Percentiles rank a stretch among this genome's conserved stretches.
Conservation (phyloP, 495 filamentous ascomycete genomes). For the Daldinia concentrica region DNA sequence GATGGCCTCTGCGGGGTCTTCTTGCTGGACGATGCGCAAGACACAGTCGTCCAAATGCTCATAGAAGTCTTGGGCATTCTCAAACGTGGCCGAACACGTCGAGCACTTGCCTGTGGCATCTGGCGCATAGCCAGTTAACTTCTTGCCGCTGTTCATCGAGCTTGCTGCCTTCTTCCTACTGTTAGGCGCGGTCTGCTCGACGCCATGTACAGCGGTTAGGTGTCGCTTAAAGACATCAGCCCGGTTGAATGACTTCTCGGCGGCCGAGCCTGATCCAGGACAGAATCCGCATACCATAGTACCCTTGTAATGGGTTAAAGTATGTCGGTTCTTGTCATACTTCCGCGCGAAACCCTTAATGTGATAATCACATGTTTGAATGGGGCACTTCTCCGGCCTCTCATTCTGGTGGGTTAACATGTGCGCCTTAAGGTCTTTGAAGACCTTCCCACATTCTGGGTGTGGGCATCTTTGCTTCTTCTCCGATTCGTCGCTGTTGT, state of each 20-base stretch:
- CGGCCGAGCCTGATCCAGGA: constrained; percentile 87
- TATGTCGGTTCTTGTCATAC: constrained; percentile 99
- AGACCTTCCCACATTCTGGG: constrained; percentile 86
- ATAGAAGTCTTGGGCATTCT: constrained; percentile 96
- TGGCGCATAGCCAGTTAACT: constrained; percentile 68
- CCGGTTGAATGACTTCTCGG: constrained; percentile 98
- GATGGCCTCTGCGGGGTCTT: constrained; percentile 94
- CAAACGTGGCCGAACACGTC: constrained; percentile 90
- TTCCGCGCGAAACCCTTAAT: constrained; percentile 95
- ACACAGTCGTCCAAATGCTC: constrained; percentile 99
- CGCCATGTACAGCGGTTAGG: constrained; percentile 89
- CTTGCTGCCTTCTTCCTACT: constrained; percentile 74
- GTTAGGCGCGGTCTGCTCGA: constrained; percentile 96
- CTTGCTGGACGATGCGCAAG: constrained; percentile 94
- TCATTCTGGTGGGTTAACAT: constrained; percentile 96
- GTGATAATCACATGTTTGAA: constrained; percentile 93
- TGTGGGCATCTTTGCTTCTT: constrained; percentile 71
- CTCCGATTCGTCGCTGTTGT: constrained; percentile 49
- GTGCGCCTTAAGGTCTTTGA: constrained; percentile 94
- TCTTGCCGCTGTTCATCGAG: constrained; percentile 58
- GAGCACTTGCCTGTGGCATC: constrained; percentile 94
- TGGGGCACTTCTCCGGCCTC: constrained; percentile 95
- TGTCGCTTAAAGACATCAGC: constrained; percentile 99
- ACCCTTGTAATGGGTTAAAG: constrained; percentile 97
- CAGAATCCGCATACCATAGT: constrained; percentile 99